Conservation (phyloP, 257 asterid genomes). For the Fraxinus quadrangulata region DNA sequence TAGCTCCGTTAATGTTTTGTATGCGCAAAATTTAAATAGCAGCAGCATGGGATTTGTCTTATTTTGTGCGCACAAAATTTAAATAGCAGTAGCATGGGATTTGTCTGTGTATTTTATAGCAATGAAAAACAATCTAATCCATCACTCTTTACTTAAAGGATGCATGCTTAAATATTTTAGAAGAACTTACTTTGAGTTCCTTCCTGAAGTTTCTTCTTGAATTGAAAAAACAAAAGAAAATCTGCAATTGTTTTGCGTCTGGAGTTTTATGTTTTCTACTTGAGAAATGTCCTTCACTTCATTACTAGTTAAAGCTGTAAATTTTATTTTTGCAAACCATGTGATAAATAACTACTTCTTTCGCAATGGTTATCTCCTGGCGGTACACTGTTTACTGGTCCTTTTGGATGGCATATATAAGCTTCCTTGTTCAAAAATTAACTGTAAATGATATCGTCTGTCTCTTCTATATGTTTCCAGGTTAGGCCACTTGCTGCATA, state of each 20-base stretch:
- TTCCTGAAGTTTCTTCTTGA: neutral
- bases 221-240: neutral
- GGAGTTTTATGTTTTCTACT: neutral
- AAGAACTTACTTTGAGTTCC: neutral
- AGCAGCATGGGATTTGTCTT: conserved; percentile 5
- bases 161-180: neutral
- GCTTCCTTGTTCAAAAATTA: conserved; percentile 9
- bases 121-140: neutral
- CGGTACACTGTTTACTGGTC: conserved; percentile 1
- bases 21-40: neutral
- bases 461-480: conserved; percentile 36
- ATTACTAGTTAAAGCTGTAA: neutral
- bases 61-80: neutral
- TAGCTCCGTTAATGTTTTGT: neutral
- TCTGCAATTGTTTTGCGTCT: neutral
- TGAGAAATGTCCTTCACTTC: neutral
- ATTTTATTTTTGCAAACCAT: neutral
- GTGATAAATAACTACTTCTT: conserved; percentile 1
- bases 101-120: neutral
- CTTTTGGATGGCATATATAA: neutral
- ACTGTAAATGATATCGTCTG: neutral
- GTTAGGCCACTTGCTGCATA: conserved; percentile 98
- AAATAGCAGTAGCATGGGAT: conserved; percentile 2
- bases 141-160: neutral
- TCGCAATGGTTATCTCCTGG: neutral